These are phyloP conservation scores for Aschersonia sp. DNA, from an alignment of 2,329 filamentous ascomycete species.

Conservation along the genomic window DNA sequence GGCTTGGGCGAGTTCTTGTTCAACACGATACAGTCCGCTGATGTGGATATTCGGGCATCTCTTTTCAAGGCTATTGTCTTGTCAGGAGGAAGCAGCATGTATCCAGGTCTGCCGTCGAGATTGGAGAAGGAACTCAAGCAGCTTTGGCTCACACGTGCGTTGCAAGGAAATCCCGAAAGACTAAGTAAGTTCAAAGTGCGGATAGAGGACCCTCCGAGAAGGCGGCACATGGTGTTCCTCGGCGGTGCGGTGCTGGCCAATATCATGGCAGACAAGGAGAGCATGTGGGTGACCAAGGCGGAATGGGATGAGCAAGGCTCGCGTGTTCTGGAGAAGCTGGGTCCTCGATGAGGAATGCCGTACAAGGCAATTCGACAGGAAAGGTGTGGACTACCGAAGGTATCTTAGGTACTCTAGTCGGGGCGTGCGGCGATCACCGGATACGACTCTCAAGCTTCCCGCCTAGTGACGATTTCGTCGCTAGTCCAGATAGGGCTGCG, in stretches of 20 bases:
- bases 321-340: constrained; percentile 78
- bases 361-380: no score
- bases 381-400: no score
- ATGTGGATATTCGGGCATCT: constrained; percentile 85
- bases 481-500: no score
- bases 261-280: constrained; percentile 97
- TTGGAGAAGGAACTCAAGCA: constrained; percentile 99
- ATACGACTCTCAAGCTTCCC: no score
- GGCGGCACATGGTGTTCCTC: constrained; percentile 98
- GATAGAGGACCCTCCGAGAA: constrained; percentile 91
- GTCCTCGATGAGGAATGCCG: constrained; percentile 49
- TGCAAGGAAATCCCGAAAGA: constrained; percentile 83
- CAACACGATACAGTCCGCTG: constrained; percentile 93
- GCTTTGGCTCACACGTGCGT: constrained; percentile 84
- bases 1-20: constrained; percentile 96
- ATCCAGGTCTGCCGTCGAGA: constrained; percentile 83
- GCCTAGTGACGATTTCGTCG: no score
- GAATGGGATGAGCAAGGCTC: constrained; percentile 94
- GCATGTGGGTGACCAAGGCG: constrained; percentile 96
- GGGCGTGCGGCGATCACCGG: no score
- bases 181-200: constrained; percentile 98
- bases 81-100: constrained; percentile 97
- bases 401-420: no score
- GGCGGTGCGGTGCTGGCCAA: constrained; percentile 93
- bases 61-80: constrained; percentile 96